These are phyloP conservation scores for Pythium oligandrum DNA, from an alignment of 352 stramenopile genomes.

Conservation along the genomic window DNA sequence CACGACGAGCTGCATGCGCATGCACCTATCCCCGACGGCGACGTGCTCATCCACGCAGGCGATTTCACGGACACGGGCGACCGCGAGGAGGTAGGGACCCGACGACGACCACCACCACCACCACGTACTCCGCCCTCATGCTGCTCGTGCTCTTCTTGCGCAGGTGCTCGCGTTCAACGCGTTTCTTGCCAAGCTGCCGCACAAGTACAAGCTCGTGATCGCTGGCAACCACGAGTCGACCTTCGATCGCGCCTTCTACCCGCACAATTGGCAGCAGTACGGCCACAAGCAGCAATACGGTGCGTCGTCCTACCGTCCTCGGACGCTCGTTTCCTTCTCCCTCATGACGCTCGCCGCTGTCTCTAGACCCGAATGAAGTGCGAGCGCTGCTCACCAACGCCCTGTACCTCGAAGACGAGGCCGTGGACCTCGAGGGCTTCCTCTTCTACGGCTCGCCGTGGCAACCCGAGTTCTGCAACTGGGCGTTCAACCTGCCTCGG, in stretches of 20 bases:
- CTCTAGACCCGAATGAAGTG: conserved; percentile 47
- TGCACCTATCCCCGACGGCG: conserved; percentile 48
- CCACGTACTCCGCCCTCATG: no score
- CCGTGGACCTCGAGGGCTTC: conserved; percentile 67
- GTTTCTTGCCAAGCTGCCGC: conserved; percentile 60
- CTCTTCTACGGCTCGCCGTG: conserved; percentile 74
- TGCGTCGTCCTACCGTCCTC: no score
- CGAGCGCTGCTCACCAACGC: conserved; percentile 69
- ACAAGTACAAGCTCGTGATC: conserved; percentile 76
- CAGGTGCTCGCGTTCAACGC: conserved; percentile 66
- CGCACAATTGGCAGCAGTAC: conserved; percentile 65
- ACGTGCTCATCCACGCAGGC: conserved; percentile 85
- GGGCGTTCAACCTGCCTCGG: conserved; percentile 70
- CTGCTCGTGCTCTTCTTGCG: no score
- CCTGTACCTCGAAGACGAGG: conserved; percentile 73
- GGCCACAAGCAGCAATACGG: conserved; percentile 53
- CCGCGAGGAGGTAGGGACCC: conserved; percentile 17
- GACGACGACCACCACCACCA: no score
- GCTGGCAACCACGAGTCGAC: conserved; percentile 83
- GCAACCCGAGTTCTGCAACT: conserved; percentile 84
- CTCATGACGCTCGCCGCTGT: no score
- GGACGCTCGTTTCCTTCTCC: no score
- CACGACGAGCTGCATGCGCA: conserved; percentile 50
- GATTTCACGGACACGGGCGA: conserved; percentile 86
- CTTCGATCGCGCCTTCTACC: conserved; percentile 69